Conservation (phyloP, 2,329 filamentous ascomycete species). For the Monascus ruber region DNA sequence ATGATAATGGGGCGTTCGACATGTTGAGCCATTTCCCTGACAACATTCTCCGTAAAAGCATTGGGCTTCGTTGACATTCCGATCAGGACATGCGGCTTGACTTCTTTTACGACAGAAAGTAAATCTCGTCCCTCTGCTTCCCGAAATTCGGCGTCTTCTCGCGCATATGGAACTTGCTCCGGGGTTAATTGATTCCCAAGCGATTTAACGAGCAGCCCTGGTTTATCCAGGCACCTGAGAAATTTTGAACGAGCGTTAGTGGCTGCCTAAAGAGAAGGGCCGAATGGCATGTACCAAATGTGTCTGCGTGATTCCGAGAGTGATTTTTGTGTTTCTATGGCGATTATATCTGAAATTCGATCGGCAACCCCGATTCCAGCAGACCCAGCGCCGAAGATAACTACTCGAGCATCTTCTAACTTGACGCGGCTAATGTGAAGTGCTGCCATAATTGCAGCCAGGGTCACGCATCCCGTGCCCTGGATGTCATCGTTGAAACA, state of each 20-base stretch:
- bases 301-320: conserved; percentile 67
- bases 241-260: neutral
- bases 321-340: conserved; percentile 51
- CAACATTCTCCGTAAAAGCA: conserved; percentile 62
- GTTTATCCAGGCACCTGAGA: conserved; percentile 66
- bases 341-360: conserved; percentile 69
- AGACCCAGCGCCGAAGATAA: conserved; percentile 70
- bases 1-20: conserved; percentile 65
- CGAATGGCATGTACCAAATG: conserved; percentile 50
- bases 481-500: conserved; percentile 92
- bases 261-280: no score
- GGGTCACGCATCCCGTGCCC: conserved; percentile 76
- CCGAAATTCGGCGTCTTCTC: conserved; percentile 52
- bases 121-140: conserved; percentile 47
- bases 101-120: conserved; percentile 53
- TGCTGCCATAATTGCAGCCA: conserved; percentile 69
- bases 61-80: conserved; percentile 71
- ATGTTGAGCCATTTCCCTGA: conserved; percentile 64
- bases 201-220: conserved; percentile 58
- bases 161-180: conserved; percentile 58
- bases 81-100: conserved; percentile 71
- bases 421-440: conserved; percentile 57
- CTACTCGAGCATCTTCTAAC: conserved; percentile 56
- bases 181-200: conserved; percentile 50
- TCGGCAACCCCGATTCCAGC: conserved; percentile 80